Percentiles rank a stretch among this genome's conserved stretches.
Conservation (phyloP, 768 basidiomycete species). For the Russula sp. region DNA sequence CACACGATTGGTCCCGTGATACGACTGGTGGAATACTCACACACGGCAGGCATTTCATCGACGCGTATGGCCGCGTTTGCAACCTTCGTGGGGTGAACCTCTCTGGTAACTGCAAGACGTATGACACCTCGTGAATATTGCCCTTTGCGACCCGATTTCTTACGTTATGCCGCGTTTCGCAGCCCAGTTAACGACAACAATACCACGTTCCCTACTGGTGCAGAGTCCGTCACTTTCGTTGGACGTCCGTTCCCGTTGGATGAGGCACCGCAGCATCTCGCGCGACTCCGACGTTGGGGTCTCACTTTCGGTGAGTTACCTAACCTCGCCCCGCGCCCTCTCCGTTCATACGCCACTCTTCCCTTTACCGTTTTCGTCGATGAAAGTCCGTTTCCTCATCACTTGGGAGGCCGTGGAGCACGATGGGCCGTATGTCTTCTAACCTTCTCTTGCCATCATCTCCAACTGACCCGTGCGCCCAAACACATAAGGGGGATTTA, state of each 20-base stretch:
- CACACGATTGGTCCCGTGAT: conserved; percentile 67
- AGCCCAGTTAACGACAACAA: conserved; percentile 72
- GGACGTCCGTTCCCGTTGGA: conserved; percentile 88
- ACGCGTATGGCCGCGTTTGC: conserved; percentile 76
- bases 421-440: conserved; percentile 71
- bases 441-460: not conserved
- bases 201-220: conserved; percentile 62
- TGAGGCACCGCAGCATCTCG: conserved; percentile 82
- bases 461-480: not conserved
- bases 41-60: conserved; percentile 79
- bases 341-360: conserved; percentile 2
- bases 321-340: not conserved
- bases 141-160: conserved; percentile 12
- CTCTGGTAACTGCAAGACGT: conserved; percentile 82
- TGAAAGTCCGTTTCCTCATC: conserved; percentile 82
- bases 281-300: conserved; percentile 81
- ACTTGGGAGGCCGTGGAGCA: conserved; percentile 99
- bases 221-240: conserved; percentile 73
- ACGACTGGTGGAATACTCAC: conserved; percentile 58
- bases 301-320: conserved; percentile 73
- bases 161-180: conserved; percentile 1
- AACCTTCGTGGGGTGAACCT: conserved; percentile 82
- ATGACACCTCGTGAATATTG: conserved; percentile 34
- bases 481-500: conserved; percentile 62
- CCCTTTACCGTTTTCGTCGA: not conserved